These are phyloP conservation scores for Penicillium rolfsii DNA, from an alignment of 2,329 filamentous ascomycete species.

Conservation along the genomic window DNA sequence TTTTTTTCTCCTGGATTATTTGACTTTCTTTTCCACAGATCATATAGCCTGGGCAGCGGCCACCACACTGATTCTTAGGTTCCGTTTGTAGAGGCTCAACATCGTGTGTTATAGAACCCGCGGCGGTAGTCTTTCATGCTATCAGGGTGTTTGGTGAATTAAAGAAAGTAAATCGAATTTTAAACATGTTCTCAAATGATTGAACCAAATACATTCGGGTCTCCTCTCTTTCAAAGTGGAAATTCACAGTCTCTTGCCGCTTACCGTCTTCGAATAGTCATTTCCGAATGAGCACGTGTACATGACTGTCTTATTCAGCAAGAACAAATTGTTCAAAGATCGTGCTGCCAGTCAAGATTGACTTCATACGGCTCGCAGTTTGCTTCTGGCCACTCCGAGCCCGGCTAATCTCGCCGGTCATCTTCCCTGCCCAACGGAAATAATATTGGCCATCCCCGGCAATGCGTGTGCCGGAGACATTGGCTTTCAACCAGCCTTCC, in stretches of 20 bases:
- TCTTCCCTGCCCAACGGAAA: conserved; percentile 29
- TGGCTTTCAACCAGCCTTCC: conserved; percentile 14
- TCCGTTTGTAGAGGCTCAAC: neutral
- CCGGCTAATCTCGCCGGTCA: conserved; percentile 18
- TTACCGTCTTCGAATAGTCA: neutral
- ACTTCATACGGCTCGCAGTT: neutral
- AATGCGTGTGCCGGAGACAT: conserved; percentile 17
- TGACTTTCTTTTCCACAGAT: neutral
- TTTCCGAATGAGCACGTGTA: neutral
- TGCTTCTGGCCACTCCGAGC: neutral
- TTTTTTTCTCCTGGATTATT: neutral
- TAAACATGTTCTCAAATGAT: neutral
- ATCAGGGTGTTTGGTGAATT: neutral
- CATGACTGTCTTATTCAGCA: conserved; percentile 9
- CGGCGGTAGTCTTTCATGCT: neutral
- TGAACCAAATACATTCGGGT: neutral
- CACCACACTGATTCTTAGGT: neutral
- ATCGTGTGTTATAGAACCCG: neutral
- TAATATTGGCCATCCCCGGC: conserved; percentile 25
- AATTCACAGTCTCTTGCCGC: neutral
- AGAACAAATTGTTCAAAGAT: conserved; percentile 33
- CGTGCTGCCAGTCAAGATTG: conserved; percentile 22
- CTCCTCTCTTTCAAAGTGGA: neutral
- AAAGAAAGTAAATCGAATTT: neutral
- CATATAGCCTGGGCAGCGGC: neutral